Base-by-base conservation (phyloP, 805 yeast species). In the Blastobotrys chiropterorum region DNA sequence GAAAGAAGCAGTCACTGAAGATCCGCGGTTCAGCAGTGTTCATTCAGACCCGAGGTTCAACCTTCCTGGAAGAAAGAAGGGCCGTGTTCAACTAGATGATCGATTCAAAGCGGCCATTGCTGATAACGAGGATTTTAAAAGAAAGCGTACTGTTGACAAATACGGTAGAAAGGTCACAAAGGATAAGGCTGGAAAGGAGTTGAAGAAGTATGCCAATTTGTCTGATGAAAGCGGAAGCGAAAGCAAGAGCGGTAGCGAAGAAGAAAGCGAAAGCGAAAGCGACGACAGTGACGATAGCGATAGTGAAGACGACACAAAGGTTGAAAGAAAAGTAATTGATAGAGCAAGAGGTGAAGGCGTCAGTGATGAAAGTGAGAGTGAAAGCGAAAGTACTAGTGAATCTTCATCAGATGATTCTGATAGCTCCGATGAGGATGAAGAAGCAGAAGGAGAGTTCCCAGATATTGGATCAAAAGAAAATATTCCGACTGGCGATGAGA, bases 1-100 rank as follows among this genome's bases (percentile, higher is more conserved):
- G 13, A 47, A 39, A 38, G 40, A 59, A 48, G 71, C 75, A 3
- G 70, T 76, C 3, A 77, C 83, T 1, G 62, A 68, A 2, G 98
- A 94, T 70, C 77, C 83, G 20, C 80, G 98, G 65, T 92, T 92
- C 67, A 70, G 85, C 6, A 73, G 82, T 6, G 85, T 92, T 4
- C 88, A 85, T 60, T 80, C 77, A 57, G 99, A 94, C 68, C 98
- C 98, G 2, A 76, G 96, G 56, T 94, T 92, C 72, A 83, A 80
- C 54, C 70, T 81, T 21, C 90, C 96, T 1, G 83, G 76, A 62
- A 77, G 76, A 65, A 82, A 81, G 59, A 81, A 83, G 52, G 70
- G 82, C 55, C 86, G 85, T 65, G 85, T 89, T 39, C 81, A 86
- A 59, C 75, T 94, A 20, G 99, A 94, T 69, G 85, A 81, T 52